Evolutionary conservation across 805 yeast species (phyloP).

Genomic region (Blastobotrys parvus): DNA sequence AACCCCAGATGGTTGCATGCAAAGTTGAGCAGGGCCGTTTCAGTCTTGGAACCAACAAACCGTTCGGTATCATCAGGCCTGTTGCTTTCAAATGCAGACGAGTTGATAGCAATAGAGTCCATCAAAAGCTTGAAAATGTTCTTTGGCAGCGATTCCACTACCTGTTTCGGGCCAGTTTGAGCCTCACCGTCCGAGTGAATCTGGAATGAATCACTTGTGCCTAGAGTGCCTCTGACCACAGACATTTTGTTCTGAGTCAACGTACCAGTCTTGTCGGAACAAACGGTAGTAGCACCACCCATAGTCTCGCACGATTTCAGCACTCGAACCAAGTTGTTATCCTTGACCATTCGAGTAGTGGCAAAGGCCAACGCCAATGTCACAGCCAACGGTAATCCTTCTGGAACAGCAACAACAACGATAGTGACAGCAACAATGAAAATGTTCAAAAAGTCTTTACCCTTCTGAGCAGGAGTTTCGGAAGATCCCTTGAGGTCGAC

Average conservation of each 20-base stretch:
- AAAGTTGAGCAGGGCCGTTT: slow-evolving; percentile 70
- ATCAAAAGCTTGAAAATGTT: slow-evolving; percentile 25
- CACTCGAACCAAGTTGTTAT: slow-evolving; percentile 92
- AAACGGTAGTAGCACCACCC: slow-evolving; percentile 97
- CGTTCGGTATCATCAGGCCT: slow-evolving; percentile 38
- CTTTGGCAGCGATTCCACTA: slow-evolving; percentile 10
- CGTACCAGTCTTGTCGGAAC: slow-evolving; percentile 97
- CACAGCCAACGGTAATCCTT: slow-evolving; percentile 95
- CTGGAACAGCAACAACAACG: slow-evolving; percentile 98
- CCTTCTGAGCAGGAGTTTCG: slow-evolving; percentile 61
- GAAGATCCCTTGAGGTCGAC: slow-evolving; percentile 46
- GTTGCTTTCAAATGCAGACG: slow-evolving; percentile 83
- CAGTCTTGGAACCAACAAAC: slow-evolving; percentile 89
- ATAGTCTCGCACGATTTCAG: slow-evolving; percentile 92
- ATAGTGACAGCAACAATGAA: slow-evolving; percentile 87
- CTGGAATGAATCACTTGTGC: slow-evolving; percentile 26
- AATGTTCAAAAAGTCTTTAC: slow-evolving; percentile 73
- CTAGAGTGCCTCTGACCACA: slow-evolving; percentile 70
- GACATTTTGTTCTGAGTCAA: slow-evolving; percentile 91
- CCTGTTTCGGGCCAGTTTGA: slow-evolving; percentile 1
- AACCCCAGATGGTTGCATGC: slow-evolving; percentile 48
- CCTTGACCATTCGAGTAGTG: slow-evolving; percentile 95
- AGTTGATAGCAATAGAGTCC: slow-evolving; percentile 65
- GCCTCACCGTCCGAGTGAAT: slow-evolving; percentile 14
- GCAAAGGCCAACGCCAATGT: slow-evolving; percentile 96